Evolutionary conservation across 305 asterid genomes (phyloP), one percentile per base, ranked within the genome.

Genomic region (Lippia alba): DNA sequence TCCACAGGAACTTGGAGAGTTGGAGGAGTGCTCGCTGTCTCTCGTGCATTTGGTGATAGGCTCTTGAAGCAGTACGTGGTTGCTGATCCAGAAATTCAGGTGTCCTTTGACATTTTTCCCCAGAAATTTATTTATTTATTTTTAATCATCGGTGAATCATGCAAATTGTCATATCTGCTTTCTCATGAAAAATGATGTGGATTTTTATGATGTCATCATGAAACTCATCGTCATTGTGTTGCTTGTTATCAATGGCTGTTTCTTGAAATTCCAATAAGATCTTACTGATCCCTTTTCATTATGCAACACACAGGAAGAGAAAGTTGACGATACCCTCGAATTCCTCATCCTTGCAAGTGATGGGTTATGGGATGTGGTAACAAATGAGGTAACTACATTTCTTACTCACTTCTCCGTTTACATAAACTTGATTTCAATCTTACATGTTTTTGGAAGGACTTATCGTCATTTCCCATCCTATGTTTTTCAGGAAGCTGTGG

Each of bases 51-150:
- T 78, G 97, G 97, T 59, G 96, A 92, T 68, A 76, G 91, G 62
- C 85, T 86, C 72, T 78, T 92, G 84, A 92, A 92, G 83, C 97
- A 86, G 79, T 92, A 74, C 50, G 97, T 92, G 56, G 97, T 92
- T 20, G 97, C 97, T 74, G 97, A 90, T 85, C 97, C 97, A 1
- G 97, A 92, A 76, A 89, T 91, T 62, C 91, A 85, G 95, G 97
- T 87, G 66, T 3, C 73, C 64, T 70, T 55, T 57, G 24, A 19
- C 33, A 61, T 49, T 39, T 69, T 30, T 53, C 15, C 8, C 6
- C n/a, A 50, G 54, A 32, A 12, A n/a, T n/a, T n/a, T n/a, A n/a
- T n/a, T n/a, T n/a, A n/a, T n/a, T 53, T n/a, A 46, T 32, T 46
- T 33, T 15, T 17, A 44, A 12, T n/a, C 53, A 7, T 33, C 6